Evolutionary conservation across 108 stramenopile genomes (phyloP).

Genomic region (Fragilariopsis cylindrus): DNA sequence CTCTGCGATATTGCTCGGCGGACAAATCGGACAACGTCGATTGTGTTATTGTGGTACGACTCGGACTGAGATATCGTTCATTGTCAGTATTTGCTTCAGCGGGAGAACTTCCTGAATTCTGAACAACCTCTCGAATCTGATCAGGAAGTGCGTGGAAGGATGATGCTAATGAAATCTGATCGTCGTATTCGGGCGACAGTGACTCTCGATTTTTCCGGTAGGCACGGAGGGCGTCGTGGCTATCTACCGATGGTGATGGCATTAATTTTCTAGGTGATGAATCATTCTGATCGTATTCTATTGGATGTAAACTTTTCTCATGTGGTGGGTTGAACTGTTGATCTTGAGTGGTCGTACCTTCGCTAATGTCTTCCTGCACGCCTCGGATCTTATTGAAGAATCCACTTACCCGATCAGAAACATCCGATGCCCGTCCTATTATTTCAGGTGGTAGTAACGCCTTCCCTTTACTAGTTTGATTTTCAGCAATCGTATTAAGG

Average conservation of each 20-base stretch:
- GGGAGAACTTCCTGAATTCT: conserved; percentile 16
- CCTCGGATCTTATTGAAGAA: conserved; percentile 24
- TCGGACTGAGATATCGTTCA: conserved; percentile 7
- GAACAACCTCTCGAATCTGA: conserved; percentile 39
- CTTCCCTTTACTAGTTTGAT: conserved; percentile 10
- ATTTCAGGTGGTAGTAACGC: conserved; percentile 7
- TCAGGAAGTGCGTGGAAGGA: conserved; percentile 44
- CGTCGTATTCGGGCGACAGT: conserved; percentile 25
- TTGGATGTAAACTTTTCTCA: background rate
- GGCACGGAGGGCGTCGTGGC: conserved; percentile 35
- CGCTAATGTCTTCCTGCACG: background rate
- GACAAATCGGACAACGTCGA: conserved; percentile 17
- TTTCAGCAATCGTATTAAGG: conserved; percentile 31
- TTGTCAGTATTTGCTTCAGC: conserved; percentile 2
- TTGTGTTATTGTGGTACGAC: background rate
- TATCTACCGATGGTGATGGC: conserved; percentile 1
- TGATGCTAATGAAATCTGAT: conserved; percentile 36
- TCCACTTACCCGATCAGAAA: conserved; percentile 24
- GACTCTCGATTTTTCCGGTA: conserved; percentile 29
- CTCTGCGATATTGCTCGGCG: conserved; percentile 19
- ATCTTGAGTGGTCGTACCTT: background rate
- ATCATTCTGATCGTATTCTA: background rate
- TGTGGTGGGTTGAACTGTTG: background rate
- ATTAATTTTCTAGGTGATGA: background rate
- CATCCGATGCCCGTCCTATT: conserved; percentile 2